phyloP scores from a whole-genome alignment of 352 stramenopile genomes.

The Phytophthora colocasiae region DNA sequence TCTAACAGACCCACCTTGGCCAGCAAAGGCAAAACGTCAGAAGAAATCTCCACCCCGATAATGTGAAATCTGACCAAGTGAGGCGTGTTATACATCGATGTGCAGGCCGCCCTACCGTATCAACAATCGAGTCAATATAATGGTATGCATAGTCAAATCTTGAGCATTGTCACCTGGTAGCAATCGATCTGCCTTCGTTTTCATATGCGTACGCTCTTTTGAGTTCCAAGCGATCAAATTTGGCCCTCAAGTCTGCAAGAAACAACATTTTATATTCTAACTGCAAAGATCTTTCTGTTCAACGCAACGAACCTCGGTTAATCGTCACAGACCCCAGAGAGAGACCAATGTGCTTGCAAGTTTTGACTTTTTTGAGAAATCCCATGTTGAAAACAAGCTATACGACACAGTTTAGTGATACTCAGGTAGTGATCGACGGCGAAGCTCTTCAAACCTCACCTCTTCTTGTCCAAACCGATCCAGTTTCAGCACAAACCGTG shows the following conservation, averaged over 20 bases:
- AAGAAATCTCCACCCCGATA: constrained; percentile 39
- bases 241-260: constrained; percentile 57
- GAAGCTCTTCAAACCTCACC: constrained; percentile 23
- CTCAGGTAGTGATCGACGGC: background rate
- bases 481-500: constrained; percentile 54
- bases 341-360: constrained; percentile 48
- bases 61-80: constrained; percentile 45
- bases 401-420: background rate
- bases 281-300: no score
- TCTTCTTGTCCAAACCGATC: constrained; percentile 63
- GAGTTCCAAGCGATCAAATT: constrained; percentile 67
- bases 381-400: constrained; percentile 61
- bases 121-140: background rate
- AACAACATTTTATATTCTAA: no score
- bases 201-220: constrained; percentile 52
- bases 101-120: constrained; percentile 30
- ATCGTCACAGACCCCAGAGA: constrained; percentile 58
- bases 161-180: constrained; percentile 37
- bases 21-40: constrained; percentile 29
- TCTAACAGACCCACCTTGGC: constrained; percentile 32
- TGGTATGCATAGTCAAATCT: background rate
- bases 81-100: constrained; percentile 38
- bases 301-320: constrained; percentile 47
- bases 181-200: constrained; percentile 37
- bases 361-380: constrained; percentile 47